Evolutionary conservation across 169 alveolate genomes (phyloP).

Genomic region (Babesia caballi): DNA sequence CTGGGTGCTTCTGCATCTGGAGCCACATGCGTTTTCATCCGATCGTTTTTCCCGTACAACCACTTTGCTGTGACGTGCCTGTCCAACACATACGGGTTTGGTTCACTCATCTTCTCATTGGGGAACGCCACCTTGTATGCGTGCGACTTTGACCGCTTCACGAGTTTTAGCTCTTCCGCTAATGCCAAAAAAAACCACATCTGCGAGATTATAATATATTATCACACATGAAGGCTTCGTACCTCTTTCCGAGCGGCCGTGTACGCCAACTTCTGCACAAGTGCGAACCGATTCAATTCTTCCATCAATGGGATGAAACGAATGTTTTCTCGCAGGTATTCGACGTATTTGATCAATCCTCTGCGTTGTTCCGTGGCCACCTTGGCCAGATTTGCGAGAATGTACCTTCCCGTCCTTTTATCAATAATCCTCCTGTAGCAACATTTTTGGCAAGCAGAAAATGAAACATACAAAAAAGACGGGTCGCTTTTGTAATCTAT

Average conservation of each 20-base stretch:
- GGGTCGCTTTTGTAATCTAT: conserved; percentile 59
- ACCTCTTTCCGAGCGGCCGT: conserved; percentile 47
- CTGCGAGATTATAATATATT: neutral
- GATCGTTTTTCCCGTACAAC: too few relatives aligned
- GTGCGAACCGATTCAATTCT: conserved; percentile 53
- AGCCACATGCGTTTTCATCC: too few relatives aligned
- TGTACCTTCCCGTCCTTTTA: conserved; percentile 29
- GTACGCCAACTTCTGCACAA: conserved; percentile 50
- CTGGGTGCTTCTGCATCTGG: too few relatives aligned
- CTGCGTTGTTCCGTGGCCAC: conserved; percentile 35
- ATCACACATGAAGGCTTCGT: neutral
- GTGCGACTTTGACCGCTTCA: conserved; percentile 21
- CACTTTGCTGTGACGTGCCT: conserved; percentile 18
- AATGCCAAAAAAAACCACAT: conserved; percentile 55
- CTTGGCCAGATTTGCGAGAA: conserved; percentile 37
- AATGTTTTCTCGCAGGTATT: conserved; percentile 38
- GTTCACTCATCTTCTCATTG: neutral
- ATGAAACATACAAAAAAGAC: conserved; percentile 29
- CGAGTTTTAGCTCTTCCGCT: conserved; percentile 56
- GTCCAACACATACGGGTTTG: conserved; percentile 7
- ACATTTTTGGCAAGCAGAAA: neutral
- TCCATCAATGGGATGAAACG: conserved; percentile 39
- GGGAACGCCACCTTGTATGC: neutral
- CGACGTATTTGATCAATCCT: conserved; percentile 45
- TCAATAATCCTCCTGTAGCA: conserved; percentile 43